Conservation (phyloP, 2,329 filamentous ascomycete species). For the Nannizziopsis arthrosporioides region DNA sequence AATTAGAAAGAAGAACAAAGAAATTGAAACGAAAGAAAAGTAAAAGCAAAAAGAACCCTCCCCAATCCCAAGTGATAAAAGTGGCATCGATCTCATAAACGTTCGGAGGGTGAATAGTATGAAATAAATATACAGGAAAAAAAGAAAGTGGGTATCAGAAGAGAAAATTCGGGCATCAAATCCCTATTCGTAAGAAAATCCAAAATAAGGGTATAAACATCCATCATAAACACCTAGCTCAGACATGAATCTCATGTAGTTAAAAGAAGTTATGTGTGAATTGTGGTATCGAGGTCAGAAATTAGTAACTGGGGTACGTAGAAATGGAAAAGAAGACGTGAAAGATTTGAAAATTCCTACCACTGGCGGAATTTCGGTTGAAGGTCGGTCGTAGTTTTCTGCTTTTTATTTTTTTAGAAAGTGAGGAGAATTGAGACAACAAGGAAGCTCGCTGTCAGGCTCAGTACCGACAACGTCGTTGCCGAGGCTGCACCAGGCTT, state of each 20-base stretch:
- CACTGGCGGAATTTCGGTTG: slow-evolving; percentile 2
- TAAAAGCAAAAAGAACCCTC: not conserved
- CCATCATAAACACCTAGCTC: slow-evolving; percentile 13
- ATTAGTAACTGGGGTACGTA: slow-evolving; percentile 1
- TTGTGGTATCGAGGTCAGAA: not conserved
- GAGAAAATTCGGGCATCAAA: not conserved
- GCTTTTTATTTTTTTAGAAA: slow-evolving; percentile 10
- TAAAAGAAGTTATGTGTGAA: slow-evolving; percentile 8
- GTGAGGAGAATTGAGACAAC: slow-evolving; percentile 13
- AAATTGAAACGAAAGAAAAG: not conserved
- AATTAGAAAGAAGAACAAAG: no score
- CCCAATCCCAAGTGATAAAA: not conserved
- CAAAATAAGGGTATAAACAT: slow-evolving; percentile 8
- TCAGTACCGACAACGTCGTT: slow-evolving; percentile 15
- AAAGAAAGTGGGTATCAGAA: slow-evolving; percentile 8
- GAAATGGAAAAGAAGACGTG: not conserved
- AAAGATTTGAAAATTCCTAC: not conserved
- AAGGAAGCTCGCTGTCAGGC: slow-evolving; percentile 17
- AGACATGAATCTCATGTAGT: slow-evolving; percentile 13
- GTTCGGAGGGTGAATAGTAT: slow-evolving; percentile 5
- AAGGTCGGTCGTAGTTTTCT: slow-evolving; percentile 4
- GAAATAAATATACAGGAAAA: slow-evolving; percentile 6
- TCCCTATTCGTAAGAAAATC: not conserved
- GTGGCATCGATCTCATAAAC: slow-evolving; percentile 5
- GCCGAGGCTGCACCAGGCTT: slow-evolving; percentile 13